These are phyloP conservation scores for Gynochthodes officinalis DNA, from an alignment of 257 asterid genomes.

Conservation along the genomic window DNA sequence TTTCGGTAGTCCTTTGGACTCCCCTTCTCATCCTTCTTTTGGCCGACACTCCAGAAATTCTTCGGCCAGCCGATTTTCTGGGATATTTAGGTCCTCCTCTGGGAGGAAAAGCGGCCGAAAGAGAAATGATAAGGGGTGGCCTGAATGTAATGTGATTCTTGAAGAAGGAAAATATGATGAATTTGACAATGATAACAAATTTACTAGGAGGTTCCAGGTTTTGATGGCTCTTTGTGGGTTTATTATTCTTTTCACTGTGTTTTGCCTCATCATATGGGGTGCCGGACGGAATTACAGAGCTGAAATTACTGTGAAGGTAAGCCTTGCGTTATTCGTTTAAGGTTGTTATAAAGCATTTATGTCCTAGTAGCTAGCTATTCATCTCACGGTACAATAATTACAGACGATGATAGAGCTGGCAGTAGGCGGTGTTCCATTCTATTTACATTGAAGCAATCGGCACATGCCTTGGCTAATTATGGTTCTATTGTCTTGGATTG, in stretches of 20 bases:
- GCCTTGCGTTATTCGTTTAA: not conserved
- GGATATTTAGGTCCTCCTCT: slow-evolving; percentile 87
- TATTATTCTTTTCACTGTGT: slow-evolving; percentile 62
- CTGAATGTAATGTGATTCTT: slow-evolving; percentile 81
- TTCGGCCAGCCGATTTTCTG: slow-evolving; percentile 86
- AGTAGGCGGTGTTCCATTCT: too few species aligned
- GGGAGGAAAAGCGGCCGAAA: slow-evolving; percentile 73
- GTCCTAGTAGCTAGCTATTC: not conserved
- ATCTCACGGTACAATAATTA: not conserved
- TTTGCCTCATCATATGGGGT: slow-evolving; percentile 91
- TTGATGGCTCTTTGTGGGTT: slow-evolving; percentile 68
- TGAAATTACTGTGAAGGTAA: slow-evolving; percentile 64
- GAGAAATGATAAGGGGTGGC: slow-evolving; percentile 95
- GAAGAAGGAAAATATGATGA: slow-evolving; percentile 91
- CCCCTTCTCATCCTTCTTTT: slow-evolving; percentile 91
- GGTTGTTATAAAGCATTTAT: not conserved
- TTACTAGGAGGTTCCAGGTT: slow-evolving; percentile 65
- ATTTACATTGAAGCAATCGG: not conserved
- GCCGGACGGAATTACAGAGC: slow-evolving; percentile 80
- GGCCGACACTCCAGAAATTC: slow-evolving; percentile 97
- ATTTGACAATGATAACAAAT: slow-evolving; percentile 56
- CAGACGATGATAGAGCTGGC: not conserved
- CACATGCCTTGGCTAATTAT: not conserved
- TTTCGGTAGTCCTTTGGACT: slow-evolving; percentile 84
- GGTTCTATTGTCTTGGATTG: too few species aligned